Evolutionary conservation across 1,284 basidiomycete genomes (phyloP).

Genomic region (Ceratobasidium sp.): DNA sequence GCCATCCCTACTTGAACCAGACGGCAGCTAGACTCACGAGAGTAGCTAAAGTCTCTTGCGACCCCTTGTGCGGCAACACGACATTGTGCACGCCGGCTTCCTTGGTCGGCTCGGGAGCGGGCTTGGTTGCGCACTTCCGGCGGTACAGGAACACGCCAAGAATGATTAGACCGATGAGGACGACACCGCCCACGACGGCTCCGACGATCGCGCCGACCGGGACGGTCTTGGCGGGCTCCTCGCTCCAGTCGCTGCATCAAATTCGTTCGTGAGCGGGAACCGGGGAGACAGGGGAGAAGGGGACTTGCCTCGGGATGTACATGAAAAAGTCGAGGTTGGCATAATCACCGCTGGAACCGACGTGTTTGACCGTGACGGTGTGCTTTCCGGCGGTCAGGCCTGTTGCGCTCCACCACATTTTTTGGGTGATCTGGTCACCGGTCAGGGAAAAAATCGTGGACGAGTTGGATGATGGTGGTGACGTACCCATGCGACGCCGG

Average conservation of each 20-base stretch:
- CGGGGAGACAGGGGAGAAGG: not conserved
- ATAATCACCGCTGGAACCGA: not conserved
- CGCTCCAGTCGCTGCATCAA: not conserved
- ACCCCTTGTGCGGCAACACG: not conserved
- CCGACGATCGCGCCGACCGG: not conserved
- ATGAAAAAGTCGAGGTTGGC: constrained; percentile 36
- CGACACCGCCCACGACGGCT: not conserved
- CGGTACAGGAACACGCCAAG: not conserved
- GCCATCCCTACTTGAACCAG: not conserved
- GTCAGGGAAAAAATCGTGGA: not conserved
- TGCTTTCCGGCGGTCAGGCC: constrained; percentile 14
- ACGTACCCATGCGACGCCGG: constrained; percentile 2
- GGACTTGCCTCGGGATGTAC: constrained; percentile 18
- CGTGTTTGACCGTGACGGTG: constrained; percentile 8
- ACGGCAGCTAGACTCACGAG: not conserved
- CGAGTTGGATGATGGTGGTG: not conserved
- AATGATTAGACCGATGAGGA: not conserved
- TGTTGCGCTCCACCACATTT: constrained; percentile 13
- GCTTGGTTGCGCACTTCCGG: not conserved
- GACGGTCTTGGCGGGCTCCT: not conserved
- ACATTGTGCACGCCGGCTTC: not conserved
- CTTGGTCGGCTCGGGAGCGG: not conserved
- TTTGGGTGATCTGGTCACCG: constrained; percentile 1
- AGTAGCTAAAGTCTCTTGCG: not conserved
- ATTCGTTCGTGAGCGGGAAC: not conserved